Evolutionary conservation across 2,329 filamentous ascomycete species (phyloP).

Genomic region (Cercospora sp.): DNA sequence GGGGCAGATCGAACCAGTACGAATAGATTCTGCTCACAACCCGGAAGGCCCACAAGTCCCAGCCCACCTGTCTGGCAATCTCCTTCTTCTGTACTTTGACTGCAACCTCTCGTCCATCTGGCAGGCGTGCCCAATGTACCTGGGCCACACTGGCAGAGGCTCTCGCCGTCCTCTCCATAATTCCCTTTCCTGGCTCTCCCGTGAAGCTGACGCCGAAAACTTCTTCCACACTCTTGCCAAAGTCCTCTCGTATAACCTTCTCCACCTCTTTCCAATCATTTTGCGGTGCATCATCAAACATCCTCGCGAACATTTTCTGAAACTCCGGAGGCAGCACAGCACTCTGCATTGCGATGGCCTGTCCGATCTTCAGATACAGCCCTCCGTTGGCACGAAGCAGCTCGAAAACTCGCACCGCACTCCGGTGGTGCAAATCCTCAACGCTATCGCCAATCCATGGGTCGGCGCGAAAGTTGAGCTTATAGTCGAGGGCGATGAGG

Average conservation of each 20-base stretch:
- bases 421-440: conserved; percentile 76
- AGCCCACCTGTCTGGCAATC: conserved; percentile 84
- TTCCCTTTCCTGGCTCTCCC: conserved; percentile 53
- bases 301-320: conserved; percentile 89
- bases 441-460: conserved; percentile 73
- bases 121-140: conserved; percentile 87
- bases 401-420: conserved; percentile 78
- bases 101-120: conserved; percentile 87
- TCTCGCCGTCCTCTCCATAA: conserved; percentile 70
- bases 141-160: conserved; percentile 92
- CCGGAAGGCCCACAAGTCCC: conserved; percentile 96
- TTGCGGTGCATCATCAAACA: conserved; percentile 98
- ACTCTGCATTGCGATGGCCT: conserved; percentile 98
- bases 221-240: conserved; percentile 81
- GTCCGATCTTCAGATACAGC: conserved; percentile 94
- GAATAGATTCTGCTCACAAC: conserved; percentile 81
- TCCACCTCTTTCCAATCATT: conserved; percentile 85
- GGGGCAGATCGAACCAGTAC: conserved; percentile 86
- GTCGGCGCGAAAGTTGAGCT: conserved; percentile 85
- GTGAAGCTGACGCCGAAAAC: conserved; percentile 86
- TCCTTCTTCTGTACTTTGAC: conserved; percentile 96
- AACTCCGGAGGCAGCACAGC: conserved; percentile 92
- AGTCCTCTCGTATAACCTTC: conserved; percentile 82
- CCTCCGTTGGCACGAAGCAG: conserved; percentile 85
- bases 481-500: conserved; percentile 86